Base-by-base conservation (phyloP, 2,329 filamentous ascomycete species). In the Cryphonectria carpinicola region DNA sequence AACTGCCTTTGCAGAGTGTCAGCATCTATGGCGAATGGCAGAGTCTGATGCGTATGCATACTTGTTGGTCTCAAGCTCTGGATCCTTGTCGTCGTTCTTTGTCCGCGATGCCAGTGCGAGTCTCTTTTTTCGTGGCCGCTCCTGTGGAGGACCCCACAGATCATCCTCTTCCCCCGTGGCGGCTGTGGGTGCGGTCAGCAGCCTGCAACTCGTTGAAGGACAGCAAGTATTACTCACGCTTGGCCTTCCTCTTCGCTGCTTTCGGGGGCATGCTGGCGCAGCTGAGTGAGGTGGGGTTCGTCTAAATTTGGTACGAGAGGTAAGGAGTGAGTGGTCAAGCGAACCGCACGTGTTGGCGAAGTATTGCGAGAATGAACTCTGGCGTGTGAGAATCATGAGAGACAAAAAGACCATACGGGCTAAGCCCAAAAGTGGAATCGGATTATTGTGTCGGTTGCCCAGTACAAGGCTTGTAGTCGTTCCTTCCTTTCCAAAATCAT, bases 221-320 rank as follows among this genome's bases (percentile, higher is more conserved):
- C 6, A 19, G 11, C 39, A 49, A 35, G 58, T 14, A 5, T 35
- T 7, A 25, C 71, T 61, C 32, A 72, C 71, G 62, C 25, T 64
- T 67, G 28, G 62, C 32, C 62, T 69, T 72, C 22, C 69, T 68
- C 66, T 71, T 71, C 14, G 58, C 37, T 68, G 63, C 66, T 43
- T 64, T 71, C 14, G 71, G 68, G 11, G 71, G 68, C 71, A 72
- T 71, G 14, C 25, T 64, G 37, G 22, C 13, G 32, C 52, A 22
- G 65, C 61, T 64, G n/a, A 64, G 2, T 46, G 32, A 64, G 61
- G 25, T 32, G 61, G 8, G 28, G 4, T 1, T 35, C 2, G 54
- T 8, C 6, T 58, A 17, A 17, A 19, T 8, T 13, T 19, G 28
- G 3, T 58, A 28, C 28, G 14, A 32, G 28, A 58, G 5, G 28